Evolutionary conservation across 1,284 basidiomycete genomes (phyloP), one percentile per base, ranked within the genome.

Genomic region (Leccinum angustisporum): DNA sequence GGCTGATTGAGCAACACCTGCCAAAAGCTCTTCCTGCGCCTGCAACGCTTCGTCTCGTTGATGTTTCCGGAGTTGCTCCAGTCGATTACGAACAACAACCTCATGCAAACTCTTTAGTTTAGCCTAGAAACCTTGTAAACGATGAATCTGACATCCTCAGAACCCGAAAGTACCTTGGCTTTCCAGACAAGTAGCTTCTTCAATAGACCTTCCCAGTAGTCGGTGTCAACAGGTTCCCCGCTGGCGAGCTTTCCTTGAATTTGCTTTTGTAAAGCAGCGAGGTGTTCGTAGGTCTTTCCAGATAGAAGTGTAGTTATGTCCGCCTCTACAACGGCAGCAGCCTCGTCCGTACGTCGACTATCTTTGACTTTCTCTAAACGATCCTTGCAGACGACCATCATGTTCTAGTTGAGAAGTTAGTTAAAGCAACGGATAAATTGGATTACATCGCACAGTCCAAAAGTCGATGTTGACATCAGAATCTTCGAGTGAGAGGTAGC

Each of bases 131-230:
- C 50, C 40, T 59, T 46, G 43, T 71, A 4, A 72, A 63, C 31
- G 9, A 40, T 21, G 38, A 52, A 46, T 16, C 18, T 16, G 11
- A 56, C 16, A 34, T 40, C 18, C 38, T 59, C 57, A 33, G 14
- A 16, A 38, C 57, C 34, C 10, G 21, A 53, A 48, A 36, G 48
- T 68, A 93, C 94, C 80, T 97, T 97, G n/a, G 97, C 92, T 76
- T 98, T 98, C 90, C 94, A 97, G 1, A 99, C 96, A n/a, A 97
- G 81, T 48, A 99, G 79, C 73, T 94, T 95, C 75, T 94, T 92
- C 62, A 99, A 77, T 6, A 99, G 79, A 43, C 88, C 83, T 76
- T 98, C 97, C 97, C 97, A 99, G 74, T 99, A 99, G 75, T 99
- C 97, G 13, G 90, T 91, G 75, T 99, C 97, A 46, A 99, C 86